Evolutionary conservation across 345 rosid species (phyloP).

Genomic region (Populus simonii): DNA sequence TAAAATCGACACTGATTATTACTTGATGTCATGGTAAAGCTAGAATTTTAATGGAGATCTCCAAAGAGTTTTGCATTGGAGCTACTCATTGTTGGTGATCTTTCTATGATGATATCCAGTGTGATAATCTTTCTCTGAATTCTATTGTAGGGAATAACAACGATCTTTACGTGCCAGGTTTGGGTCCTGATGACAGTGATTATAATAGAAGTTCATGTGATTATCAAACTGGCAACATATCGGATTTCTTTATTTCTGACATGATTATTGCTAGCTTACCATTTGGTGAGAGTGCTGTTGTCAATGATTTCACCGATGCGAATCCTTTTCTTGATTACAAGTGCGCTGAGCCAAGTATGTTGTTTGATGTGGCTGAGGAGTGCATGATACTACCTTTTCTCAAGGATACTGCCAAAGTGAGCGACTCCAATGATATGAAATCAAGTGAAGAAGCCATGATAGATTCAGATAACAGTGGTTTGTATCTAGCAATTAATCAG

Average conservation of each 20-base stretch:
- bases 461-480: constrained; percentile 44
- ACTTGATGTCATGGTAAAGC: not conserved
- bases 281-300: constrained; percentile 41
- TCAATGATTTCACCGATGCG: constrained; percentile 27
- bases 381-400: constrained; percentile 76
- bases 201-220: constrained; percentile 36
- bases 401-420: constrained; percentile 55
- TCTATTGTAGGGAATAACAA: constrained; percentile 29
- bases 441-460: constrained; percentile 42
- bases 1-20: not conserved
- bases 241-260: constrained; percentile 61
- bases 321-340: constrained; percentile 55
- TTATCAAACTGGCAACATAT: constrained; percentile 52
- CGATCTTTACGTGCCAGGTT: constrained; percentile 24
- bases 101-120: not conserved
- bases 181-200: constrained; percentile 35
- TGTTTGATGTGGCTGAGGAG: constrained; percentile 60
- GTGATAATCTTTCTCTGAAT: not conserved
- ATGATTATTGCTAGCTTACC: constrained; percentile 56
- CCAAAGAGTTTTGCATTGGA: not conserved
- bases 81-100: not conserved
- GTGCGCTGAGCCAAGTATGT: constrained; percentile 53
- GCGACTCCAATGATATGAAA: constrained; percentile 38
- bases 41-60: not conserved
- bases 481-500: constrained; percentile 60